Base-by-base conservation (phyloP, 2,329 filamentous ascomycete species). In the Pestalotiopsis sp. region DNA sequence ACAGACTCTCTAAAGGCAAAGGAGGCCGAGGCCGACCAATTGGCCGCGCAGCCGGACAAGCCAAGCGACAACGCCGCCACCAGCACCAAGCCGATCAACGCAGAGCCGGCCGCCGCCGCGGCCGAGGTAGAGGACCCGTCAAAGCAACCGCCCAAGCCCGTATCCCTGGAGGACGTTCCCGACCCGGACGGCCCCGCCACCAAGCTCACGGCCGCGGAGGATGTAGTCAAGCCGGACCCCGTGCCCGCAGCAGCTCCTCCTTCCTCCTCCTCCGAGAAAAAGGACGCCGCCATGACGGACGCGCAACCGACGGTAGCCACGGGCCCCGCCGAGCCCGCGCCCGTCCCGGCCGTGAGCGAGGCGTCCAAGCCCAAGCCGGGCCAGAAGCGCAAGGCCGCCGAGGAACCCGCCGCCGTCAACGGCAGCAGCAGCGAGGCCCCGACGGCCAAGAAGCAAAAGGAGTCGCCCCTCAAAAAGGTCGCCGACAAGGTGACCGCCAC, bases 371-470 rank as follows among this genome's bases (percentile, higher is more conserved):
- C 66, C 20, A 69, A 71, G 58, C 39, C 70, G 25, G 57, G 59
- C 12, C 68, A 73, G 58, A 68, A 68, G 20, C 66, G 31, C 14
- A 75, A 69, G 68, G 70, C 23, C 17, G 70, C 23, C 17, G 68
- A 68, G 17, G 67, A 68, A 68, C 73, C 60, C 61, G 66, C 60
- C 65, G 67, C 62, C 25, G 14, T 70, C 14, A 66, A 64, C 27
- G 56, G 67, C 45, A 72, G 75, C 7, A 73, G 45, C 39, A 66
- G 25, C 70, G 31, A 73, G 4, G 78, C 78, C 68, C 76, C 76
- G 3, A 69, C 73, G 1, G 79, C 79, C 58, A 84, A 84, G 74
- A 84, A 84, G 71, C 76, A 78, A 66, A 83, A 81, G 71, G 76
- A 80, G 6, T 62, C 59, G 11, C 59, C 59, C 14, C 14, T 62